Percentiles rank a stretch among this genome's conserved stretches.
These are phyloP conservation scores for Macrocystidia cucumis DNA, from an alignment of 1,284 basidiomycete species.

Conservation along the genomic window DNA sequence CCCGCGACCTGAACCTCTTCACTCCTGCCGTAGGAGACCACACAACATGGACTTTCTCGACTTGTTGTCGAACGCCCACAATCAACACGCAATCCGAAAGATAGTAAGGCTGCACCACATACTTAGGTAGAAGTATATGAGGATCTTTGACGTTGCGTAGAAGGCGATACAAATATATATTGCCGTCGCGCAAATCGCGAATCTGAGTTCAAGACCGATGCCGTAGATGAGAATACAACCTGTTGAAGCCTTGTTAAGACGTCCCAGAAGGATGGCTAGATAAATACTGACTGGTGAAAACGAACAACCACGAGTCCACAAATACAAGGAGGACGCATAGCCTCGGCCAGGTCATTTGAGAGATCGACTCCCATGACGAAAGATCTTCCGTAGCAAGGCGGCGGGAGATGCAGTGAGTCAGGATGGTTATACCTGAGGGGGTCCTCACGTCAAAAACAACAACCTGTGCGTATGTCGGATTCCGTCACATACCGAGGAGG, in stretches of 20 bases:
- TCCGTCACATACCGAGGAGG: no score
- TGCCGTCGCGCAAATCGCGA: slow-evolving; percentile 19
- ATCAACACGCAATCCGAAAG: no score
- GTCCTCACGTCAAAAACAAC: no score
- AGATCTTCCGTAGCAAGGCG: slow-evolving; percentile 16
- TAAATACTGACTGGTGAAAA: slow-evolving; percentile 21
- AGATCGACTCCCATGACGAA: slow-evolving; percentile 14
- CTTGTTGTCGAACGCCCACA: no score
- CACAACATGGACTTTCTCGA: slow-evolving; percentile 29
- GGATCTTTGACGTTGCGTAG: slow-evolving; percentile 18
- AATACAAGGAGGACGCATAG: slow-evolving; percentile 22
- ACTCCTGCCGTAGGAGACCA: slow-evolving; percentile 17
- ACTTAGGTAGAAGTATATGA: slow-evolving; percentile 21
- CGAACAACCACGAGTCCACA: slow-evolving; percentile 27
- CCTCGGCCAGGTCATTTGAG: slow-evolving; percentile 21
- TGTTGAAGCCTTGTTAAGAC: slow-evolving; percentile 9
- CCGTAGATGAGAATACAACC: slow-evolving; percentile 26
- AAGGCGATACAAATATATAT: slow-evolving; percentile 26
- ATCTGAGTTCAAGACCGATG: slow-evolving; percentile 22
- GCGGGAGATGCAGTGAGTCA: slow-evolving; percentile 25
- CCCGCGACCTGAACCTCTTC: slow-evolving; percentile 21
- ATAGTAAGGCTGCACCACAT: no score
- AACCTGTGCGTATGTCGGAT: no score
- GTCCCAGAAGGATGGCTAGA: slow-evolving; percentile 1
- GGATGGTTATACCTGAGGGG: slow-evolving; percentile 23